Conservation (phyloP, 495 filamentous ascomycete species). For the Pseudoneurospora amorphoporcata region DNA sequence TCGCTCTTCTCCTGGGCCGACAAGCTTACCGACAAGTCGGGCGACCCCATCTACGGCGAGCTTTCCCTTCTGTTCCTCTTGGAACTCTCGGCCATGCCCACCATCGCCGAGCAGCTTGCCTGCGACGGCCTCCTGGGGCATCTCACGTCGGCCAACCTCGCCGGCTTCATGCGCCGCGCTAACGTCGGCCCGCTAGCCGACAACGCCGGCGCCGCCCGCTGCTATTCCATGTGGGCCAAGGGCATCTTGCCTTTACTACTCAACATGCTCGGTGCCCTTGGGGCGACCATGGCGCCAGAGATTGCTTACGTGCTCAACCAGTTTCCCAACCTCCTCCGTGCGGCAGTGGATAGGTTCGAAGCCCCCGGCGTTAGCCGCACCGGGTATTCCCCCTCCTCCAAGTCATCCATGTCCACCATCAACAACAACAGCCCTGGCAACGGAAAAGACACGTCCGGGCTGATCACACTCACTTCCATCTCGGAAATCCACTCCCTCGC, state of each 20-base stretch:
- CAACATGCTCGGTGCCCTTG: conserved; percentile 76
- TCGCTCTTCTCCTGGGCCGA: conserved; percentile 94
- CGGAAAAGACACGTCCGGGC: conserved; percentile 17
- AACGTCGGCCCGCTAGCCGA: conserved; percentile 60
- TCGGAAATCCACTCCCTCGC: conserved; percentile 69
- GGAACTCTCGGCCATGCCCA: conserved; percentile 71
- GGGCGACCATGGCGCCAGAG: conserved; percentile 67
- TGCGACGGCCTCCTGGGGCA: conserved; percentile 70
- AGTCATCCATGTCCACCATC: background rate
- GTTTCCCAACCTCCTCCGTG: conserved; percentile 61
- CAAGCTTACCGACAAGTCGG: conserved; percentile 49
- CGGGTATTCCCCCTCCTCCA: background rate
- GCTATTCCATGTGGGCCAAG: conserved; percentile 78
- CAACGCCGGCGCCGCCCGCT: conserved; percentile 41
- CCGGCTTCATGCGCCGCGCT: conserved; percentile 54
- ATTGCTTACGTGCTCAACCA: conserved; percentile 77
- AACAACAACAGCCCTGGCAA: background rate
- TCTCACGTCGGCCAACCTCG: conserved; percentile 65
- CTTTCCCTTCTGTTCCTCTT: conserved; percentile 78
- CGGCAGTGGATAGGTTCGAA: conserved; percentile 52
- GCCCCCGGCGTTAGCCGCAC: conserved; percentile 38
- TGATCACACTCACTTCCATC: conserved; percentile 58
- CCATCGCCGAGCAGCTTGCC: conserved; percentile 79
- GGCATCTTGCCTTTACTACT: conserved; percentile 84
- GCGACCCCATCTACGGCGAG: conserved; percentile 92